Conservation (phyloP, 1,139 yeast species). For the Suhomyces anneliseae region DNA sequence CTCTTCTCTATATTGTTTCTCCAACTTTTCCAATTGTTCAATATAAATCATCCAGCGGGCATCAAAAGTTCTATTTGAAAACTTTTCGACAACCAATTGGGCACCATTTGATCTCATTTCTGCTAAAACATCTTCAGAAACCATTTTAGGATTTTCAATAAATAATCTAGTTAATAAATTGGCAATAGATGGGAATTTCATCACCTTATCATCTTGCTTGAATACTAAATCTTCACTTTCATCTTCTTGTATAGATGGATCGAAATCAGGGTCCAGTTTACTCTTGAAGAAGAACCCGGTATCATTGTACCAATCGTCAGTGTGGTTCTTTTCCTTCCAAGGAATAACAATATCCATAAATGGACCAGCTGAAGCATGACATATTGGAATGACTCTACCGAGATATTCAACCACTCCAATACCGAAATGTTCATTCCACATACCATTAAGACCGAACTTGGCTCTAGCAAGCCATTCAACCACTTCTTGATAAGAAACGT, state of each 20-base stretch:
- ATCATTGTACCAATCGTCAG: slow-evolving; percentile 35
- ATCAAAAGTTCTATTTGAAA: slow-evolving; percentile 67
- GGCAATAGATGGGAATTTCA: slow-evolving; percentile 42
- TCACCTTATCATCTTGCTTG: slow-evolving; percentile 4
- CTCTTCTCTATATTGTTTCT: slow-evolving; percentile 37
- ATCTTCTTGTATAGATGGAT: slow-evolving; percentile 20
- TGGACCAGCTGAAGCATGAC: slow-evolving; percentile 96
- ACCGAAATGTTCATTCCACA: slow-evolving; percentile 99
- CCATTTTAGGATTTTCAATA: slow-evolving; percentile 38
- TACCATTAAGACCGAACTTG: slow-evolving; percentile 83
- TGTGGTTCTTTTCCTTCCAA: slow-evolving; percentile 13
- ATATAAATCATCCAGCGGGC: slow-evolving; percentile 56
- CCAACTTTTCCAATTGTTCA: slow-evolving; percentile 37
- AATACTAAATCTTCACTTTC: background rate
- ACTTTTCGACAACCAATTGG: slow-evolving; percentile 54
- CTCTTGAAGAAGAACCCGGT: slow-evolving; percentile 76
- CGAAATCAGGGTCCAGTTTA: slow-evolving; percentile 61
- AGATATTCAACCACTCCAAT: slow-evolving; percentile 94
- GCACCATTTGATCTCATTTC: slow-evolving; percentile 54
- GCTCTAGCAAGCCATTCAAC: slow-evolving; percentile 55
- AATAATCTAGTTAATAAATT: slow-evolving; percentile 40
- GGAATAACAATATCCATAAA: slow-evolving; percentile 69
- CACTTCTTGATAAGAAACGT: slow-evolving; percentile 71
- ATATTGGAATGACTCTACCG: slow-evolving; percentile 80
- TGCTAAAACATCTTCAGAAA: slow-evolving; percentile 33